Percentiles rank a stretch among this genome's conserved stretches.
These are phyloP conservation scores for Colletotrichum karsti DNA, from an alignment of 2,329 filamentous ascomycete genomes.

Conservation along the genomic window DNA sequence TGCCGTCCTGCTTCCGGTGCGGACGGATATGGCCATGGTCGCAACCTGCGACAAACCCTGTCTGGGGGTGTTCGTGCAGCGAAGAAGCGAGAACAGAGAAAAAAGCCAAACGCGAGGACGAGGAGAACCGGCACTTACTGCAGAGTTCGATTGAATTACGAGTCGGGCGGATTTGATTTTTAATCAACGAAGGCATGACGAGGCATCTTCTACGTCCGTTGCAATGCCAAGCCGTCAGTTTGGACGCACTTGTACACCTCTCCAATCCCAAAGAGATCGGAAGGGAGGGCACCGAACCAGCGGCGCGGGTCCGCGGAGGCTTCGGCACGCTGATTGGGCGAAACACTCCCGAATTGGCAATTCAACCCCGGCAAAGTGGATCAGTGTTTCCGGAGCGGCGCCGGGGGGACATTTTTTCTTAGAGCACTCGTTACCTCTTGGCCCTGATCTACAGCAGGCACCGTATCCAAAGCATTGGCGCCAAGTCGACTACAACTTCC, in stretches of 20 bases:
- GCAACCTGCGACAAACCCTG: slow-evolving; percentile 25
- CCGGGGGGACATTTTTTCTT: not conserved
- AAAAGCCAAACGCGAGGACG: not conserved
- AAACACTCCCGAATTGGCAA: not conserved
- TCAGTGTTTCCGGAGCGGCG: slow-evolving; percentile 6
- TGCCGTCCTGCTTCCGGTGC: slow-evolving; percentile 26
- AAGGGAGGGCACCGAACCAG: not conserved
- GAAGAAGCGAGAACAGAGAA: not conserved
- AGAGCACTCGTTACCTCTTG: not conserved
- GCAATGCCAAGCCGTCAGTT: slow-evolving; percentile 25
- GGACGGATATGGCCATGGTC: not conserved
- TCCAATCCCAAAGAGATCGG: not conserved
- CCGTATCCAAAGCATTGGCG: not conserved
- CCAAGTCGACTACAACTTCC: slow-evolving; percentile 11
- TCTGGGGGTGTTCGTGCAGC: slow-evolving; percentile 6
- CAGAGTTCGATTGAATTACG: not conserved
- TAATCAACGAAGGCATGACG: not conserved
- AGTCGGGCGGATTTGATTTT: not conserved
- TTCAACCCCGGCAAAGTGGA: not conserved
- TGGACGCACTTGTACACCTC: not conserved
- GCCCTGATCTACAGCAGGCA: not conserved
- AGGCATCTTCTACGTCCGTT: not conserved
- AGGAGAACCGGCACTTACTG: not conserved
- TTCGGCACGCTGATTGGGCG: not conserved
- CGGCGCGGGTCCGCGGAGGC: not conserved